These are phyloP conservation scores for Melanomma pulvis-pyrius DNA, from an alignment of 495 filamentous ascomycete genomes.

Conservation along the genomic window DNA sequence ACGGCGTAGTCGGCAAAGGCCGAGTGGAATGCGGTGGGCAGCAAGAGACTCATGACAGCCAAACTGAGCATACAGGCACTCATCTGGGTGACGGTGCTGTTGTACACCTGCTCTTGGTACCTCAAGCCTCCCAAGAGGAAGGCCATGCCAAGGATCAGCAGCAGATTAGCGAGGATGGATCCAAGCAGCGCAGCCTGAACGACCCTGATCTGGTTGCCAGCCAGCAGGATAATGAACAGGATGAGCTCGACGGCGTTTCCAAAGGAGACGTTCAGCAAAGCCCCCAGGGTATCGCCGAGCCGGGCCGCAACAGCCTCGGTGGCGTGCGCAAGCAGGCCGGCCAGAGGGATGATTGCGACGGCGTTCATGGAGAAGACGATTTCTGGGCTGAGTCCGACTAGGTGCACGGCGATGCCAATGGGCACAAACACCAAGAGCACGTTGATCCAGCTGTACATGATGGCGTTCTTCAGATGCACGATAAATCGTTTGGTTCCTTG, in stretches of 20 bases:
- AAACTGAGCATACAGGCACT: constrained; percentile 88
- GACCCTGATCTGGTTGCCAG: constrained; percentile 75
- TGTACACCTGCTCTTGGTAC: constrained; percentile 91
- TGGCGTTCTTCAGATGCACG: constrained; percentile 29
- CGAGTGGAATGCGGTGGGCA: constrained; percentile 91
- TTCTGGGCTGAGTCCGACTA: constrained; percentile 22
- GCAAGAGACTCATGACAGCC: constrained; percentile 80
- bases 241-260: constrained; percentile 43
- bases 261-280: constrained; percentile 41
- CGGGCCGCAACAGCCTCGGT: constrained; percentile 38
- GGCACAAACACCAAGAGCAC: constrained; percentile 41
- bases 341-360: constrained; percentile 40
- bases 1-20: constrained; percentile 65
- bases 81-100: constrained; percentile 93
- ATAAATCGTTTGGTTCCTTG: constrained; percentile 32
- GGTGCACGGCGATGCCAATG: constrained; percentile 37
- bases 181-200: constrained; percentile 88
- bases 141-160: constrained; percentile 88
- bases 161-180: constrained; percentile 83
- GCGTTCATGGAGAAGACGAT: constrained; percentile 42
- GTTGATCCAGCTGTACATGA: constrained; percentile 40
- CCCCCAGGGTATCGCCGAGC: constrained; percentile 40
- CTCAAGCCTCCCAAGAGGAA: constrained; percentile 85
- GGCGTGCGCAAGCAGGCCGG: constrained; percentile 39
- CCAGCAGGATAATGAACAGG: constrained; percentile 38